These are phyloP conservation scores for Ceriops decandra DNA, from an alignment of 345 rosid species.

Conservation along the genomic window DNA sequence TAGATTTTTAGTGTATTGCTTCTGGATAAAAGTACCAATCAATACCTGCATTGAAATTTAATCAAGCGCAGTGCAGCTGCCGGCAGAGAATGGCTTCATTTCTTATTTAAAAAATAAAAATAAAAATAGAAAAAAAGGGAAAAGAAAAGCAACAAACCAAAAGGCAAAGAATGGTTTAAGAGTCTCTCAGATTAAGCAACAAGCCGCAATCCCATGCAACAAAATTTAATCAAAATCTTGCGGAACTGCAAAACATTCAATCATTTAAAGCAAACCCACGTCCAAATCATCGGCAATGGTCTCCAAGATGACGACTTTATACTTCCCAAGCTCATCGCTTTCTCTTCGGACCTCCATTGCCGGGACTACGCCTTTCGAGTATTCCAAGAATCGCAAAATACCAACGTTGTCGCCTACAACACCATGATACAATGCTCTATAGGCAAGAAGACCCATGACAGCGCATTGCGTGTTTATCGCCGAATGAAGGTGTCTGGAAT, in stretches of 20 bases:
- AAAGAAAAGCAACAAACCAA: no score
- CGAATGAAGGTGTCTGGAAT: conserved; percentile 28
- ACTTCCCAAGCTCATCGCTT: conserved; percentile 28
- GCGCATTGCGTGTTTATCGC: conserved; percentile 19
- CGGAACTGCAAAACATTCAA: conserved; percentile 16
- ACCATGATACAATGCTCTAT: conserved; percentile 31
- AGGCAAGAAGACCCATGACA: conserved; percentile 20
- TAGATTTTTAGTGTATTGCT: no score
- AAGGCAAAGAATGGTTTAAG: no score
- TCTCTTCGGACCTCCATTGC: conserved; percentile 25
- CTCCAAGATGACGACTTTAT: conserved; percentile 18
- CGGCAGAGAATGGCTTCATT: no score
- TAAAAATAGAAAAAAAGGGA: no score
- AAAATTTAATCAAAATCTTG: conserved; percentile 17
- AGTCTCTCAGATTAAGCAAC: no score
- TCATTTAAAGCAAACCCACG: conserved; percentile 27
- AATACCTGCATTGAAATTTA: no score
- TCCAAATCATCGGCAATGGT: conserved; percentile 26
- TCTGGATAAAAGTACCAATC: no score
- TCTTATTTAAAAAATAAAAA: no score
- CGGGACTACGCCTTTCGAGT: conserved; percentile 12
- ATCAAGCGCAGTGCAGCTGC: no score
- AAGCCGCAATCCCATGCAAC: conserved; percentile 12
- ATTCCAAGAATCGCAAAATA: conserved; percentile 13
- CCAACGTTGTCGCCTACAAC: conserved; percentile 23